Evolutionary conservation across 2,329 filamentous ascomycete genomes (phyloP).

Genomic region (Pseudogymnoascus sp.): DNA sequence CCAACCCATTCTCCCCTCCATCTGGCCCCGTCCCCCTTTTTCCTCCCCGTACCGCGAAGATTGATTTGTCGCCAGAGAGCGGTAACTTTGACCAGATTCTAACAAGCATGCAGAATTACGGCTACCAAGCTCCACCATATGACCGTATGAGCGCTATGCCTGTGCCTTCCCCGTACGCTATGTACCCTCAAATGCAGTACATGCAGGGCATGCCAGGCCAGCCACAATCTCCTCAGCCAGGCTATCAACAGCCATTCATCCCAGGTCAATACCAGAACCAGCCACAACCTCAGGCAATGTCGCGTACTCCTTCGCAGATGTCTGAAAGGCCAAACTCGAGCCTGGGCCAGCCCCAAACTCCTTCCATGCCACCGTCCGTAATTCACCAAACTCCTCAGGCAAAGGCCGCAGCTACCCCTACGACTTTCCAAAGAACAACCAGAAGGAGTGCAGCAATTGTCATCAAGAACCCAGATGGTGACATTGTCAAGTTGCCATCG

Average conservation of each 20-base stretch:
- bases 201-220: conserved; percentile 35
- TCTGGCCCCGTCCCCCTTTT: conserved; percentile 16
- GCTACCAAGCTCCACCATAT: conserved; percentile 44
- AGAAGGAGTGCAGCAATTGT: conserved; percentile 64
- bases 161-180: conserved; percentile 32
- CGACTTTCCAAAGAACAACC: conserved; percentile 24
- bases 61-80: conserved; percentile 60
- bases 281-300: conserved; percentile 61
- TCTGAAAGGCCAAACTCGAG: conserved; percentile 51
- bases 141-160: conserved; percentile 35
- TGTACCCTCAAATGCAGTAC: conserved; percentile 41
- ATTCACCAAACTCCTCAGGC: conserved; percentile 51
- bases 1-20: conserved; percentile 14
- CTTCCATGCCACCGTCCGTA: conserved; percentile 25
- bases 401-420: conserved; percentile 33
- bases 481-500: conserved; percentile 61
- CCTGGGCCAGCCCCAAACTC: conserved; percentile 29
- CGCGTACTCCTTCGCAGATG: conserved; percentile 71
- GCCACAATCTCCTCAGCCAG: conserved; percentile 37
- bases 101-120: conserved; percentile 57
- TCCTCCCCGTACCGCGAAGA: conserved; percentile 25
- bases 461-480: conserved; percentile 77
- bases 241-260: conserved; percentile 36
- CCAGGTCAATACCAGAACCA: conserved; percentile 32
- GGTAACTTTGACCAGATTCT: conserved; percentile 56